Base-by-base conservation (phyloP, 495 filamentous ascomycete species). In the Pseudoneurospora amorphoporcata region DNA sequence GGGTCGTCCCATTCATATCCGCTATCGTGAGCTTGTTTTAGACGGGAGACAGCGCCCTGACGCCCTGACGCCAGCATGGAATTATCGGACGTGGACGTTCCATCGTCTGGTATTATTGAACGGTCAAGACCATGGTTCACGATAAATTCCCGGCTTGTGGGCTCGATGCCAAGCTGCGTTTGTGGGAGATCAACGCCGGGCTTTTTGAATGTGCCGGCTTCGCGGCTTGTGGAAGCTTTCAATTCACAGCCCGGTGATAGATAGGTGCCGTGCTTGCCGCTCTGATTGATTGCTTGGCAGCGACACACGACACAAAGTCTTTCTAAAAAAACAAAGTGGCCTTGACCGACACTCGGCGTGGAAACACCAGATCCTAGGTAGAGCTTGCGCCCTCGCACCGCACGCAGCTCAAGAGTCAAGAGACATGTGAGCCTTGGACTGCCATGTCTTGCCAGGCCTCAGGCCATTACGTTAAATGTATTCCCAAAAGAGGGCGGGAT, bases 401-500 rank as follows among this genome's bases (percentile, higher is more conserved):
- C n/a, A 47, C 5, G 16, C 41, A 68, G 45, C 8, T 71, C 58
- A 71, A 39, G 35, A 70, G 23, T 23, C 35, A 41, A 53, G 58
- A 43, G 72, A 37, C 19, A 41, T 23, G 23, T 23, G 23, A 23
- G 23, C 70, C 14, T 29, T 17, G 19, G 16, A 71, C 35, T 68
- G 32, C n/a, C 41, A 32, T 78, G 80, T 80, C 77, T 83, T 80
- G 83, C 79, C 75, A 80, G 72, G 74, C 77, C 80, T 76, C 79
- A 77, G 53, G 73, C 79, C 80, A 86, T 86, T 86, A 86, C 84
- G 84, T 86, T 83, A 86, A 77, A 82, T 76, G 79, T 82, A 84
- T 81, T 82, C 79, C 77, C 77, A 73, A 80, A 77, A 42, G 73
- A 78, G 81, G 75, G 77, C 75, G 72, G 69, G 76, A 73, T 75